Base-by-base conservation (phyloP, 1,284 basidiomycete species). In the Malassezia caprae region DNA sequence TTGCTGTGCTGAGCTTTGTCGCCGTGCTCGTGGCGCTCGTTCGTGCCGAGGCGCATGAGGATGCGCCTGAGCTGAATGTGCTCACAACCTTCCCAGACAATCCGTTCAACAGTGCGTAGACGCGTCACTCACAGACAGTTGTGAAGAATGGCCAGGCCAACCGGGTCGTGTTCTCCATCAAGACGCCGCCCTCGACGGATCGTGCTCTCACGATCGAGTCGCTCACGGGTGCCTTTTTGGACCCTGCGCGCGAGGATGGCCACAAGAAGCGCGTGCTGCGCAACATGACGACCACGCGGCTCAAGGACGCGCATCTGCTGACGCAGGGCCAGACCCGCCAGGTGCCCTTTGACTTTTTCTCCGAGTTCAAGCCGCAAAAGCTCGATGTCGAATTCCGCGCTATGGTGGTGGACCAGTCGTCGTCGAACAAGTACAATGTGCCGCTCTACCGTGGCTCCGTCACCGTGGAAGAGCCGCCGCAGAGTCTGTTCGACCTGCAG, bases 361-460 rank as follows among this genome's bases (percentile, higher is more conserved):
- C 71, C 30, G 71, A 73, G 44, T 72, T 73, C 60, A 69, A 69
- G 58, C 71, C 71, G 11, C 66, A 69, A 40, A 59, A 69, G 49
- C 55, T 71, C 8, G 55, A 59, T 21, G 60, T 72, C 46, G 70
- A 72, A 55, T 67, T 70, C 51, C 63, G 61, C 43, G 48, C 67
- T 3, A 31, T 64, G 32, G 64, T 72, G 53, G 56, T 59, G 45
- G 69, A 72, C 50, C 63, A 63, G 62, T 65, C 64, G 56, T 68
- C 64, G 23, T 56, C 62, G 46, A 67, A 66, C 58, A 65, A 61
- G 59, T 64, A 71, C 64, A 67, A 64, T 48, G 52, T 69, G 37
- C 62, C 51, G 30, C 63, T 66, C 37, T 72, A 71, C 54, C 59
- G 60, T 19, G 71, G 71, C 48, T 47, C 51, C 8, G 71, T 73